Base-by-base conservation (phyloP, 352 stramenopile genomes). In the Phytophthora kernoviae region DNA sequence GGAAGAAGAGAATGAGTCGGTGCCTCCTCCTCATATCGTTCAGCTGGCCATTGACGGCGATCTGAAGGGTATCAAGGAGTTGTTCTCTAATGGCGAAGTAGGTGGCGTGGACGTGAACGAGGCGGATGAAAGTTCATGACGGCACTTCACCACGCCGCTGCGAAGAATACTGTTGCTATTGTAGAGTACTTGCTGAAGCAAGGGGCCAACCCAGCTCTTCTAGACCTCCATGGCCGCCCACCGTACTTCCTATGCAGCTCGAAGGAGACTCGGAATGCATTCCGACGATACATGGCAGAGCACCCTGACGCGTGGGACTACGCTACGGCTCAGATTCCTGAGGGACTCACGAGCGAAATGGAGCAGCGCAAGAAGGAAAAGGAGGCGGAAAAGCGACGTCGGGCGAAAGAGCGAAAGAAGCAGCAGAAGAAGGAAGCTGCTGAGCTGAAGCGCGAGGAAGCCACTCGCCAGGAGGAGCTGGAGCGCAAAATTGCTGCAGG, bases 381-480 rank as follows among this genome's bases (percentile, higher is more conserved):
- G 48, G 73, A 97, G 68, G 73, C 93, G 63, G 77, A 94, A 81
- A 97, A 97, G 68, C 81, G 89, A 27, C 77, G 79, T 2, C 90
- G 96, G 32, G 84, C 88, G 1, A 79, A 81, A 22, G 87, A 96
- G 45, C 90, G 94, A 54, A 98, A 98, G 79, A 95, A 98, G 67
- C 87, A 94, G 69, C 78, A 86, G 57, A 95, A 93, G 63, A 81
- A 83, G 51, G 77, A 93, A 34, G 83, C 84, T 34, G 73, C 57
- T 1, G 82, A 93, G 47, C 62, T 82, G 34, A 77, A 93, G 43
- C 76, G 81, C 36, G 79, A 89, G 43, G 84, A 98, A 67, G 75
- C 79, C 39, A 67, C 48, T 39, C 76, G 57, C 7, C 58, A 79
- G 42, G 77, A 83, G 41, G 87, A 92, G 54, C 64, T 73, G 4